These are phyloP conservation scores for Quillaja saponaria DNA, from an alignment of 306 rosid genomes.

Conservation along the genomic window DNA sequence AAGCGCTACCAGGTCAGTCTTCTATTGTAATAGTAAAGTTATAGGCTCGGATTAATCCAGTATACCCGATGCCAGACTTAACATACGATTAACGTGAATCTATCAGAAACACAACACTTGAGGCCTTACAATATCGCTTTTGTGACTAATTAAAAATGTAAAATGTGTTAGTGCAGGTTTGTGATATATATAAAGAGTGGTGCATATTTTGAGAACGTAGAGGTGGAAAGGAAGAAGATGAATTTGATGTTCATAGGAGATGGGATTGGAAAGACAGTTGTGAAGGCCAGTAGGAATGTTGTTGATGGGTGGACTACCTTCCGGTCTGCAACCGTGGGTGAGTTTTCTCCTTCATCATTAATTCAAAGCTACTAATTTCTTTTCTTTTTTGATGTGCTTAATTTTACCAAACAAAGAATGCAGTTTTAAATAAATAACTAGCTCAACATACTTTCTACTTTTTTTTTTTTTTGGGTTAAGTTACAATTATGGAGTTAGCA, in stretches of 20 bases:
- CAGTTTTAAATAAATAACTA: too few species aligned
- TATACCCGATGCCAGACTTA: too few species aligned
- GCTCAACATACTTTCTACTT: too few species aligned
- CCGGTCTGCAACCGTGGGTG: constrained; percentile 85
- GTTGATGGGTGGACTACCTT: constrained; percentile 91
- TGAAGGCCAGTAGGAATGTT: constrained; percentile 72
- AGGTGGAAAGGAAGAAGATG: constrained; percentile 59
- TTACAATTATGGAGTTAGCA: too few species aligned
- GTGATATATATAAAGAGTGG: constrained; percentile 78
- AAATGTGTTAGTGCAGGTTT: constrained; percentile 41
- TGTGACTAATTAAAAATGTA: background rate
- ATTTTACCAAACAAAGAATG: too few species aligned
- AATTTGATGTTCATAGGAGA: constrained; percentile 84
- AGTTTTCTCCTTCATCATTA: constrained; percentile 22
- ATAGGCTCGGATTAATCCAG: too few species aligned
- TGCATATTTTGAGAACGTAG: constrained; percentile 85
- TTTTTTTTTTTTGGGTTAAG: too few species aligned
- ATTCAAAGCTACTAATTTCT: too few species aligned
- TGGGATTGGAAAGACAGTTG: constrained; percentile 78
- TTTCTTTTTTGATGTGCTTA: background rate
- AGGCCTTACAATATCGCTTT: background rate
- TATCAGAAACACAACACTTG: too few species aligned
- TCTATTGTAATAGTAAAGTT: too few species aligned
- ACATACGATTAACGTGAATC: too few species aligned
- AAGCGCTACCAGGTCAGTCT: constrained; percentile 60